Percentiles rank a stretch among this genome's conserved stretches.
These are phyloP conservation scores for Tulasnella sp. DNA, from an alignment of 768 basidiomycete genomes.

Conservation along the genomic window DNA sequence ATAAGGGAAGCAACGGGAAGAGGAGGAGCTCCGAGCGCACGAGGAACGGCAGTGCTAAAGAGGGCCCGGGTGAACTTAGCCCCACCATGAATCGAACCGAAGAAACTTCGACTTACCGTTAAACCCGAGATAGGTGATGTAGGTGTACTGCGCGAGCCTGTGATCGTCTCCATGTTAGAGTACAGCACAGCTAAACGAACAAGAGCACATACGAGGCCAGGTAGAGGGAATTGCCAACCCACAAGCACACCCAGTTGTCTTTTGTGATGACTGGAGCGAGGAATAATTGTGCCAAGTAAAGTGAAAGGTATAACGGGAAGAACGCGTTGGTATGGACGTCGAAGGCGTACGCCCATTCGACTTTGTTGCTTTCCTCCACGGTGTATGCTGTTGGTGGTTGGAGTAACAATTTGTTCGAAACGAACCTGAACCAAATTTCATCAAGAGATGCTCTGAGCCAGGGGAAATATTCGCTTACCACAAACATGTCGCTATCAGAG, in stretches of 20 bases:
- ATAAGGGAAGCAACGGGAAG: slow-evolving; percentile 83
- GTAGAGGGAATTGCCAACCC: slow-evolving; percentile 88
- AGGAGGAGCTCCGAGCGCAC: slow-evolving; percentile 84
- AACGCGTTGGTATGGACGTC: slow-evolving; percentile 97
- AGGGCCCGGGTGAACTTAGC: slow-evolving; percentile 1
- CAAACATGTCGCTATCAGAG: slow-evolving; percentile 67
- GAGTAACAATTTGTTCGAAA: slow-evolving; percentile 68
- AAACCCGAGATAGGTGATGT: slow-evolving; percentile 84
- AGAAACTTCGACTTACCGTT: slow-evolving; percentile 54
- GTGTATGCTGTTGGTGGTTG: slow-evolving; percentile 39
- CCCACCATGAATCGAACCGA: background rate
- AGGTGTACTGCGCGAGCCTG: slow-evolving; percentile 85
- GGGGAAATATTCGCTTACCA: slow-evolving; percentile 51
- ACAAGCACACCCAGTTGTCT: slow-evolving; percentile 90
- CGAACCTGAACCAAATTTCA: slow-evolving; percentile 48
- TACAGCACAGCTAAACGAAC: background rate
- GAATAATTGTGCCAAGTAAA: slow-evolving; percentile 85
- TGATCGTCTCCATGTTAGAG: slow-evolving; percentile 7
- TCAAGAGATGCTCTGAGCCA: slow-evolving; percentile 29
- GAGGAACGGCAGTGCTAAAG: slow-evolving; percentile 81
- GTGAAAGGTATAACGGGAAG: slow-evolving; percentile 86
- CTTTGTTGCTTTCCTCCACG: slow-evolving; percentile 41
- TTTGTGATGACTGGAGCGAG: slow-evolving; percentile 77
- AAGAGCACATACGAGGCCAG: slow-evolving; percentile 66
- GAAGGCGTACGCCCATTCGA: slow-evolving; percentile 94